Evolutionary conservation across 1,139 yeast genomes (phyloP).

Genomic region (Taphrina wiesneri): DNA sequence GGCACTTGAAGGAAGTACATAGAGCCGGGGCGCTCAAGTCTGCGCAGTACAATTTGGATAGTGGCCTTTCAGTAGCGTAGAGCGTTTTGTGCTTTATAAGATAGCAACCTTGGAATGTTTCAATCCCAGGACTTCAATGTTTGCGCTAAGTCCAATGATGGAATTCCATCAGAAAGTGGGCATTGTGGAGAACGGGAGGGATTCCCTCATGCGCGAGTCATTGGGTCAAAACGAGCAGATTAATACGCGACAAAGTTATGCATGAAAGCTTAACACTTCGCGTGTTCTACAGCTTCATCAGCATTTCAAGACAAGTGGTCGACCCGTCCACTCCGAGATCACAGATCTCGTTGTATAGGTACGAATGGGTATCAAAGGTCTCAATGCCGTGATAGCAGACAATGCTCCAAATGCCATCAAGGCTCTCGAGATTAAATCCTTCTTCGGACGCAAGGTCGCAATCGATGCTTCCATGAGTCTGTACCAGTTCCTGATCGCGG

Average conservation of each 20-base stretch:
- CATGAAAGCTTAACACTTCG: no score
- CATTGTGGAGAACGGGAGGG: neutral
- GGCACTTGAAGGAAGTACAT: no score
- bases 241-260: neutral
- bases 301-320: no score
- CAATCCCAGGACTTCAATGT: no score
- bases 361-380: constrained; percentile 49
- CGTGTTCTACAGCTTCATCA: no score
- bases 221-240: neutral
- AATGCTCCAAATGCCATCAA: constrained; percentile 83
- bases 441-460: constrained; percentile 93
- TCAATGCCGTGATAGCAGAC: constrained; percentile 77
- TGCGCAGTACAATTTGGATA: neutral
- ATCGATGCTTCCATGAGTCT: constrained; percentile 54
- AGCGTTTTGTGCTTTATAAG: no score
- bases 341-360: neutral
- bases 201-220: neutral
- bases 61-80: neutral
- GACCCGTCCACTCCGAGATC: no score
- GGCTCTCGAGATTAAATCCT: constrained; percentile 75
- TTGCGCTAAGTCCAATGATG: no score
- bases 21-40: no score
- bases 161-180: no score
- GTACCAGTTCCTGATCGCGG: constrained; percentile 54
- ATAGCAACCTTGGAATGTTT: no score